Evolutionary conservation across 306 rosid genomes (phyloP).

Genomic region (Pterocarpus santalinus): DNA sequence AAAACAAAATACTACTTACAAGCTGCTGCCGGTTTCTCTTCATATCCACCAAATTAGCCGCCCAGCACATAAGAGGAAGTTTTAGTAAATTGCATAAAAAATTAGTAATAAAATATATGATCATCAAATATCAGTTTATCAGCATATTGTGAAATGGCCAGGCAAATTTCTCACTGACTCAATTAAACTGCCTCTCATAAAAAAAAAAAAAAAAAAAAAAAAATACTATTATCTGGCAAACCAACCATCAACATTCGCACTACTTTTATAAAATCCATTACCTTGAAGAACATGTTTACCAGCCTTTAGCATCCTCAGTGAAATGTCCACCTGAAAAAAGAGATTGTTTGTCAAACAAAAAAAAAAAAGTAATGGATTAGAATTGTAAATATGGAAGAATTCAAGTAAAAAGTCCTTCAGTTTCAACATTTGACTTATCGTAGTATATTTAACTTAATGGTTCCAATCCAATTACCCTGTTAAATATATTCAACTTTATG

Average conservation of each 20-base stretch:
- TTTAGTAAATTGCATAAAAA: conserved; percentile 47
- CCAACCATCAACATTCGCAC: background rate
- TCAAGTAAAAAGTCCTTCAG: background rate
- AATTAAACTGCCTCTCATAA: background rate
- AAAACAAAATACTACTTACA: conserved; percentile 64
- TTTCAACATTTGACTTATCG: background rate
- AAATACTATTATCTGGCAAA: background rate
- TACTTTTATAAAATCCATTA: conserved; percentile 35
- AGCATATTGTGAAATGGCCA: conserved; percentile 5
- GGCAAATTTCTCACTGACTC: conserved; percentile 1
- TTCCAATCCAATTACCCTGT: no score
- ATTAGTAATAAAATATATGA: conserved; percentile 3
- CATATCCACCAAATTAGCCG: conserved; percentile 62
- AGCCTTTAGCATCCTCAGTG: conserved; percentile 78
- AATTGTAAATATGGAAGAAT: conserved; percentile 12
- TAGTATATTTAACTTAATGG: background rate
- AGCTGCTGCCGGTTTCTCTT: conserved; percentile 97
- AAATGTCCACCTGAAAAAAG: conserved; percentile 75
- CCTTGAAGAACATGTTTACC: conserved; percentile 98
- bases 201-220: no score
- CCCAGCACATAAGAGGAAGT: conserved; percentile 49
- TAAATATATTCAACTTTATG: no score
- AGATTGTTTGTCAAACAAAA: conserved; percentile 4
- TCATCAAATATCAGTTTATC: conserved; percentile 7
- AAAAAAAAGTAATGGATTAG: background rate